These are phyloP conservation scores for Glycine soja DNA, from an alignment of 306 rosid species.

Conservation along the genomic window DNA sequence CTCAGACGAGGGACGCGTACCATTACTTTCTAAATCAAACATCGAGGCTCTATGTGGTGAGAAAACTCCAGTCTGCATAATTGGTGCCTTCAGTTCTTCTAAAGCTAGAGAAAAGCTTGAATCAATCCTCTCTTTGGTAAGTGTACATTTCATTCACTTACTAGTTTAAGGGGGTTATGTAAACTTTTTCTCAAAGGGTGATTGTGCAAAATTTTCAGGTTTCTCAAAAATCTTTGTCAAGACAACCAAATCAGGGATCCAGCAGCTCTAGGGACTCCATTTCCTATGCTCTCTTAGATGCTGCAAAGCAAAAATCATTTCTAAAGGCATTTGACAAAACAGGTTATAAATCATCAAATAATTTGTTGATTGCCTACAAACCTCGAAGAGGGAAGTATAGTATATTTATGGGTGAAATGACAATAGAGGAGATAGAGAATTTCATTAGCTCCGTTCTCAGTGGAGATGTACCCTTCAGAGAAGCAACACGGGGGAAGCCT, in stretches of 20 bases:
- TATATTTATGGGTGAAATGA: constrained; percentile 60
- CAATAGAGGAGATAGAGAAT: constrained; percentile 71
- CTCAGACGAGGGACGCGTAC: constrained; percentile 58
- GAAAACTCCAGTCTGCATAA: constrained; percentile 78
- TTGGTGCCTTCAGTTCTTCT: constrained; percentile 82
- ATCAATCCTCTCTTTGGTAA: constrained; percentile 64
- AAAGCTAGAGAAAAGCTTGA: constrained; percentile 70
- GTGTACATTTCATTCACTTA: constrained; percentile 34
- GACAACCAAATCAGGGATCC: constrained; percentile 55
- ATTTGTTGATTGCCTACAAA: constrained; percentile 80
- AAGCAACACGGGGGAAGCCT: constrained; percentile 65
- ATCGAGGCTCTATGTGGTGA: constrained; percentile 73
- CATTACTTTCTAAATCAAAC: constrained; percentile 64
- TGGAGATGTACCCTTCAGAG: constrained; percentile 78
- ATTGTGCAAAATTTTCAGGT: constrained; percentile 59
- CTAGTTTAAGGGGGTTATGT: background rate
- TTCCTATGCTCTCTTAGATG: constrained; percentile 77
- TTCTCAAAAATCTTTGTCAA: constrained; percentile 77
- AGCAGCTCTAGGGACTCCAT: constrained; percentile 70
- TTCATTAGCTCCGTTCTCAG: constrained; percentile 78
- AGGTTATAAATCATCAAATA: constrained; percentile 67
- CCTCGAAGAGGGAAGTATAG: constrained; percentile 72
- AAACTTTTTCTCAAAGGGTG: background rate
- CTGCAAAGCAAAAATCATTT: constrained; percentile 72
- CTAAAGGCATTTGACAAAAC: constrained; percentile 67